Evolutionary conservation across 768 basidiomycete species (phyloP).

Genomic region (Megacollybia marginata): DNA sequence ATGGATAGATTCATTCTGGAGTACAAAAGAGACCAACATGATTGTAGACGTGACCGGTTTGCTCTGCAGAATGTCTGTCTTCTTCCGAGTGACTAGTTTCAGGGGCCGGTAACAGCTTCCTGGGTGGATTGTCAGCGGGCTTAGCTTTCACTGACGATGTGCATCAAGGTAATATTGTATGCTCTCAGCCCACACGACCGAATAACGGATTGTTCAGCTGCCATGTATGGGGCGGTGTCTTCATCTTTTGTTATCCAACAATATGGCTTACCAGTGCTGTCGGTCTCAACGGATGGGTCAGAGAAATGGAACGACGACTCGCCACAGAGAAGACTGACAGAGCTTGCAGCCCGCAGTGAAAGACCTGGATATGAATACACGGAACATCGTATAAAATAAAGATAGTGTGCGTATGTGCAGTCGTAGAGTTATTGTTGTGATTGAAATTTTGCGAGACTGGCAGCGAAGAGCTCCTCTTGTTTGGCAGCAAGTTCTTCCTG

Average conservation of each 20-base stretch:
- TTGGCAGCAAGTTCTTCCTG: slow-evolving; percentile 83
- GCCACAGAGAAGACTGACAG: slow-evolving; percentile 49
- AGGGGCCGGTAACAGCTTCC: slow-evolving; percentile 90
- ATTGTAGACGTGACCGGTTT: slow-evolving; percentile 80
- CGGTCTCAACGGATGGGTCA: background rate
- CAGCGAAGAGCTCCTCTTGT: slow-evolving; percentile 92
- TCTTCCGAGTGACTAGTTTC: background rate
- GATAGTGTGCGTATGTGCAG: slow-evolving; percentile 2
- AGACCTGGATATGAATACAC: slow-evolving; percentile 1
- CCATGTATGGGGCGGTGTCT: slow-evolving; percentile 69
- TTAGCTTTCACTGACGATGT: slow-evolving; percentile 48
- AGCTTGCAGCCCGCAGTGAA: slow-evolving; percentile 22
- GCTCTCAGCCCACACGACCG: slow-evolving; percentile 1
- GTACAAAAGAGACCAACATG: slow-evolving; percentile 31
- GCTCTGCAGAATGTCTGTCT: background rate
- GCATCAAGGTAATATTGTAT: slow-evolving; percentile 27
- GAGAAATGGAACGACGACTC: slow-evolving; percentile 68
- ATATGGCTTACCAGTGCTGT: slow-evolving; percentile 56
- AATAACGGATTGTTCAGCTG: slow-evolving; percentile 33
- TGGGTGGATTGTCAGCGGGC: slow-evolving; percentile 80
- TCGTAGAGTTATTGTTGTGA: slow-evolving; percentile 40
- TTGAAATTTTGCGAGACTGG: slow-evolving; percentile 74
- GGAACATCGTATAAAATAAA: slow-evolving; percentile 10
- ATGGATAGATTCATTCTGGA: slow-evolving; percentile 80
- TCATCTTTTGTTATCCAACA: slow-evolving; percentile 84